phyloP scores from a whole-genome alignment of 768 basidiomycete genomes.

The Mycena belliarum region DNA sequence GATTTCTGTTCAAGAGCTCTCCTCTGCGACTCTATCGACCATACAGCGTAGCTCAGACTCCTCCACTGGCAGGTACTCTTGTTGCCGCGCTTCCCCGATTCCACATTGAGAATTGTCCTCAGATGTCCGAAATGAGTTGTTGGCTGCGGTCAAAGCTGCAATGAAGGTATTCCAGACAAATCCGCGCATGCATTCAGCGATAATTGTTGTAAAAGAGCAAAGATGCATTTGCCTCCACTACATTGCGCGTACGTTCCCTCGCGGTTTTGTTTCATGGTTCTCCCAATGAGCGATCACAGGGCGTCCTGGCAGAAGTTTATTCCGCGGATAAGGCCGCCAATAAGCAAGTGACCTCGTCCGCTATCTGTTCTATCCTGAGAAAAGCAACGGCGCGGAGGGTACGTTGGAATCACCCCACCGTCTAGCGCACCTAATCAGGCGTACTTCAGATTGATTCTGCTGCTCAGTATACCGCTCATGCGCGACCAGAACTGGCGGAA shows the following conservation, averaged over 20 bases:
- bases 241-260: constrained; percentile 36
- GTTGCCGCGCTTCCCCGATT: background rate
- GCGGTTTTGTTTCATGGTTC: background rate
- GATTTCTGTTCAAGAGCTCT: background rate
- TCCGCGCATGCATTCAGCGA: background rate
- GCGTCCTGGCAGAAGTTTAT: constrained; percentile 69
- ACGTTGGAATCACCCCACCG: constrained; percentile 28
- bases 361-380: constrained; percentile 53
- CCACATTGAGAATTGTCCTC: constrained; percentile 5
- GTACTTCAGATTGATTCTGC: constrained; percentile 57
- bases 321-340: constrained; percentile 59
- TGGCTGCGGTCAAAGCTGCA: constrained; percentile 57
- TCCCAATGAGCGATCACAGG: constrained; percentile 24
- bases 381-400: constrained; percentile 64
- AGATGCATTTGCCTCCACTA: constrained; percentile 56
- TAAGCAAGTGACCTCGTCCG: constrained; percentile 43
- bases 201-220: constrained; percentile 43
- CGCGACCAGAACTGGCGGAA: constrained; percentile 64
- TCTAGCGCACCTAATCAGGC: background rate
- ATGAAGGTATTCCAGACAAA: constrained; percentile 55
- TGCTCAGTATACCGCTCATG: constrained; percentile 52
- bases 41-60: background rate
- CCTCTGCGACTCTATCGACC: background rate
- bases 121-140: constrained; percentile 58
- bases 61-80: constrained; percentile 6